Conservation (phyloP, 2,329 filamentous ascomycete species). For the Aulographum hederae region DNA sequence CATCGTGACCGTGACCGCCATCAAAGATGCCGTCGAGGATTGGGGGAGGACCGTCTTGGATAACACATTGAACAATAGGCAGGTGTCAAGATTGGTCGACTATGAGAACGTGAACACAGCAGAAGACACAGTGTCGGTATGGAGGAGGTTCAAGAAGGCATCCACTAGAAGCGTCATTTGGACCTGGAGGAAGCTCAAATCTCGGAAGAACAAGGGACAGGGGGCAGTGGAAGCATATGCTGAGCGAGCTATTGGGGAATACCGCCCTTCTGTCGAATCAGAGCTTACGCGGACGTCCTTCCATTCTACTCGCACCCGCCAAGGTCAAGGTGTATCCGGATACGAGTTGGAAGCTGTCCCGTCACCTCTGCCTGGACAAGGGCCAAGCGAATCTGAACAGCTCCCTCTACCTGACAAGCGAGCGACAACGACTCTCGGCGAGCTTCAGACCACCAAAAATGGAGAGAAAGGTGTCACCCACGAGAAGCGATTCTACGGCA, state of each 20-base stretch:
- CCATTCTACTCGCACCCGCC: slow-evolving; percentile 7
- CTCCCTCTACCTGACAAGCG: slow-evolving; percentile 6
- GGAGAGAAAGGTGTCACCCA: background rate
- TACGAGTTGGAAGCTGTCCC: slow-evolving; percentile 95
- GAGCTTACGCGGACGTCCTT: slow-evolving; percentile 30
- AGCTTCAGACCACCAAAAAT: background rate
- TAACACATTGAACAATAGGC: slow-evolving; percentile 88
- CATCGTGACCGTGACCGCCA: slow-evolving; percentile 70
- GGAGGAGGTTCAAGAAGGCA: slow-evolving; percentile 84
- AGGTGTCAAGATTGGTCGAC: slow-evolving; percentile 72
- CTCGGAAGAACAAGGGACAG: slow-evolving; percentile 19
- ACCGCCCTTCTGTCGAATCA: slow-evolving; percentile 49
- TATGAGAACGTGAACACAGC: slow-evolving; percentile 90
- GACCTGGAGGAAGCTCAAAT: slow-evolving; percentile 30
- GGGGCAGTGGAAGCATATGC: slow-evolving; percentile 29
- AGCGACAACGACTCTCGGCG: too few relatives aligned
- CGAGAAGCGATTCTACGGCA: slow-evolving; percentile 38
- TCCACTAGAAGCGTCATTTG: slow-evolving; percentile 44
- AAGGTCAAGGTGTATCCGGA: slow-evolving; percentile 35
- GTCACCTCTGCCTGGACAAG: slow-evolving; percentile 48
- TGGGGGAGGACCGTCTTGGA: slow-evolving; percentile 82
- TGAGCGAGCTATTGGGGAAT: slow-evolving; percentile 31
- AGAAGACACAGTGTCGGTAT: slow-evolving; percentile 67
- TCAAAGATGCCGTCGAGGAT: slow-evolving; percentile 94
- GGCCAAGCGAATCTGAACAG: slow-evolving; percentile 20